A percentile compares a stretch with the other conserved stretches of the same genome.
Conservation (phyloP, 78 protist genomes). For the Dictyostelium discoideum region DNA sequence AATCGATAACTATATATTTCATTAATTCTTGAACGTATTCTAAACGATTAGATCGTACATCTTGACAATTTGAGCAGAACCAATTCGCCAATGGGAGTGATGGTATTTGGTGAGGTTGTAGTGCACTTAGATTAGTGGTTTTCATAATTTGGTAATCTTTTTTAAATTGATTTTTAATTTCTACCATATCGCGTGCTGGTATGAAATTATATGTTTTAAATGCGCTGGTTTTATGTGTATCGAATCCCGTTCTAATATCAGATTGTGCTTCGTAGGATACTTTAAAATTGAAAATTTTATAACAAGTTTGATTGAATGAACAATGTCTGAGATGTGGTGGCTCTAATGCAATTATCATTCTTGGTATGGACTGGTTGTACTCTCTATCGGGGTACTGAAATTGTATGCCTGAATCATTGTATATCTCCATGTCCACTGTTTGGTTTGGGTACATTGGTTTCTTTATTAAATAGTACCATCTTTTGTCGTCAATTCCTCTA, state of each 20-base stretch:
- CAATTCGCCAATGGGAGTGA: neutral
- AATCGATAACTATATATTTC: neutral
- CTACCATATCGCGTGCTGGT: no score
- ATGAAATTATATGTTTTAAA: neutral
- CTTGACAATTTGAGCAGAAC: neutral
- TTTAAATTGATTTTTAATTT: neutral
- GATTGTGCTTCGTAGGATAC: neutral
- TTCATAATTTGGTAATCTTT: neutral
- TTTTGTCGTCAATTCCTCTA: neutral
- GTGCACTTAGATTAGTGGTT: neutral
- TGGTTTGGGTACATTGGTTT: neutral
- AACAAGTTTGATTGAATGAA: neutral
- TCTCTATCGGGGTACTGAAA: no score
- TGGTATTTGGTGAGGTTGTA: neutral
- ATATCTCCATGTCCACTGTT: neutral
- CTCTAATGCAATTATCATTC: neutral
- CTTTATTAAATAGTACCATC: no score
- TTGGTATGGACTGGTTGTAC: neutral
- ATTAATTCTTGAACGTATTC: neutral
- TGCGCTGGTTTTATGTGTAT: neutral
- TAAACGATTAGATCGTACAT: neutral
- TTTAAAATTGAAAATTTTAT: neutral
- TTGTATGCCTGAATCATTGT: neutral
- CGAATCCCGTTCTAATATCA: neutral
- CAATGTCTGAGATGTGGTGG: neutral